Evolutionary conservation across 1,139 yeast genomes (phyloP), one percentile per base, ranked within the genome.

Genomic region (Hanseniaspora uvarum): DNA sequence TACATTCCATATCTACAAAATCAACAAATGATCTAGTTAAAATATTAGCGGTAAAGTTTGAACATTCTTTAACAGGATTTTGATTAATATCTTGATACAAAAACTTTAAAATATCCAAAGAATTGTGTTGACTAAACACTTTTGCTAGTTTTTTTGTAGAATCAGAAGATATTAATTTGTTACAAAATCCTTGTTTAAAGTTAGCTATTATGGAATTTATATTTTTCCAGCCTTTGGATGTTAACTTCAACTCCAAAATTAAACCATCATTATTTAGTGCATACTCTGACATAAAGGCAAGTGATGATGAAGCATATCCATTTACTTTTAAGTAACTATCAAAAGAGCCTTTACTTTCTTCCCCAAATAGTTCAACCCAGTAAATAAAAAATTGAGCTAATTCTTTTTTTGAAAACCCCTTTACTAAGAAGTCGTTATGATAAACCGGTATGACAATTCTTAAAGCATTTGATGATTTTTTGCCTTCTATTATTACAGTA

Each of bases 341-440:
- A 37, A 72, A 65, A 0, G 86, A 77, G 0, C 74, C 74, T 1
- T 60, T 55, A 1, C 78, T 65, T 65, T 83, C 89, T 61, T 79
- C 83, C 0, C 89, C 89, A 45, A 82, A 65, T 0, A 81, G 52
- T 53, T 75, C 76, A 54, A 80, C 71, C 84, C 85, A 81, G 5
- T 73, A 65, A 16, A 66, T 66, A 26, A 68, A 66, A 48, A 69
- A 72, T 24, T 72, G 58, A 16, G 49, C 45, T 1, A 63, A 44
- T 18, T 63, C 63, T 34, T 45, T 46, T 1, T 38, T 5, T 1
- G 62, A 46, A 51, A 70, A 70, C 19, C 64, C 60, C 0, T 28
- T 43, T 5, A 55, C 23, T 4, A 49, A 49, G 8, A 44, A 44
- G 14, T 26, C 30, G 16, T 53, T 53, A 11, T 52, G 52, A n/a